Evolutionary conservation across 1,284 basidiomycete species (phyloP).

Genomic region (Vanrija sp.): DNA sequence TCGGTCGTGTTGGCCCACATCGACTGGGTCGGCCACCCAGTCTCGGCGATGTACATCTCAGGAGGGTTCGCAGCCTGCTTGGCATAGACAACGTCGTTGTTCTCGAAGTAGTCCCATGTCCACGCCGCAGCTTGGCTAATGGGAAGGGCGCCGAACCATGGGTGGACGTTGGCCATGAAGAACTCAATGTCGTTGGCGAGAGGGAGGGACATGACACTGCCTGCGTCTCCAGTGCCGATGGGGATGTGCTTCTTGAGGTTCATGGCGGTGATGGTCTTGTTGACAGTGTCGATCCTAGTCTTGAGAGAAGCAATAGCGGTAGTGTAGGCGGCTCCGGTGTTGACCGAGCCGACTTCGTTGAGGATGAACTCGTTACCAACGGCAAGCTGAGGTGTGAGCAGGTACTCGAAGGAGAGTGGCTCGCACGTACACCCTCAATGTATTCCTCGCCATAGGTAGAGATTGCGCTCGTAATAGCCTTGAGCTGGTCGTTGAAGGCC

Average conservation of each 20-base stretch:
- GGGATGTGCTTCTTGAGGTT: slow-evolving; percentile 55
- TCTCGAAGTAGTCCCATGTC: slow-evolving; percentile 60
- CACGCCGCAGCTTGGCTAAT: slow-evolving; percentile 66
- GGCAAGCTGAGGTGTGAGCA: slow-evolving; percentile 19
- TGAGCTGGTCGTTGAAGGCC: slow-evolving; percentile 70
- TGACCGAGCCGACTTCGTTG: slow-evolving; percentile 52
- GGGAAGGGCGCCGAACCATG: slow-evolving; percentile 60
- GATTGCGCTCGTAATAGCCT: slow-evolving; percentile 59
- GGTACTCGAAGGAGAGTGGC: background rate
- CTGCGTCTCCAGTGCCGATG: slow-evolving; percentile 88
- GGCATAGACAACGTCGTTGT: slow-evolving; percentile 55
- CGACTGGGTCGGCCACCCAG: slow-evolving; percentile 73
- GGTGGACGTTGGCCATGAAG: slow-evolving; percentile 64
- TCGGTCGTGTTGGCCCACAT: slow-evolving; percentile 57
- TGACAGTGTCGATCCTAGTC: slow-evolving; percentile 59
- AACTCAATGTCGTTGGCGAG: slow-evolving; percentile 72
- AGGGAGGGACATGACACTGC: slow-evolving; percentile 70
- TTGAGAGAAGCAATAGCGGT: slow-evolving; percentile 56
- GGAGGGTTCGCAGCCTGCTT: slow-evolving; percentile 60
- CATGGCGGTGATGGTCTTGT: slow-evolving; percentile 58
- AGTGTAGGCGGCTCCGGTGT: slow-evolving; percentile 27
- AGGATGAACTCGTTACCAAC: slow-evolving; percentile 70
- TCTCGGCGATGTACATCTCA: slow-evolving; percentile 80
- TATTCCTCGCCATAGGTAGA: slow-evolving; percentile 72
- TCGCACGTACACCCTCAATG: slow-evolving; percentile 66